These are phyloP conservation scores for Penicillium dipodomyicola DNA, from an alignment of 495 filamentous ascomycete species.

Conservation along the genomic window DNA sequence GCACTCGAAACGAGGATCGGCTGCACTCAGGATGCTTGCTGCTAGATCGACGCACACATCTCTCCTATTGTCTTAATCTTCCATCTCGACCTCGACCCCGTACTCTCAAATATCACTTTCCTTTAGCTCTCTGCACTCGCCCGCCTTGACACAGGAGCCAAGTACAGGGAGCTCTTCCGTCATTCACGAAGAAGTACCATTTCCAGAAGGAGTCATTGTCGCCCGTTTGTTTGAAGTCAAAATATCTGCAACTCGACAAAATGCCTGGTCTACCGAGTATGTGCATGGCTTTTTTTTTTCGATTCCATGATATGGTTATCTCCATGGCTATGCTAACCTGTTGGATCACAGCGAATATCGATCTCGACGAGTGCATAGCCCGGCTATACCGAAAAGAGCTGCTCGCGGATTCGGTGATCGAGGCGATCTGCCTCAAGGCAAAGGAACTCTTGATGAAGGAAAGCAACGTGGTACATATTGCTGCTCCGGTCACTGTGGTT, in stretches of 20 bases:
- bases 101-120: not conserved
- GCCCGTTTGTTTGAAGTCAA: not conserved
- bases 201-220: not conserved
- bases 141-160: not conserved
- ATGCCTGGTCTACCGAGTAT: conserved; percentile 91
- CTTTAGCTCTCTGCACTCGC: not conserved
- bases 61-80: not conserved
- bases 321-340: conserved; percentile 1
- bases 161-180: not conserved
- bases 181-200: not conserved
- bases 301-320: not conserved
- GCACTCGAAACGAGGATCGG: conserved; percentile 2
- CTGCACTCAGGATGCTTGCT: conserved; percentile 4
- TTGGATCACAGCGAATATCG: conserved; percentile 71
- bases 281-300: conserved; percentile 22
- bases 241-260: conserved; percentile 16
- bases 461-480: conserved; percentile 98
- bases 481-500: conserved; percentile 95
- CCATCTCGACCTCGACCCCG: not conserved
- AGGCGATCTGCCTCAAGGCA: conserved; percentile 98
- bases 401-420: conserved; percentile 94
- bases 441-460: conserved; percentile 99
- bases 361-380: conserved; percentile 96
- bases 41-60: not conserved
- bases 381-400: conserved; percentile 95